These are phyloP conservation scores for Ciborinia camelliae DNA, from an alignment of 2,329 filamentous ascomycete species.

Conservation along the genomic window DNA sequence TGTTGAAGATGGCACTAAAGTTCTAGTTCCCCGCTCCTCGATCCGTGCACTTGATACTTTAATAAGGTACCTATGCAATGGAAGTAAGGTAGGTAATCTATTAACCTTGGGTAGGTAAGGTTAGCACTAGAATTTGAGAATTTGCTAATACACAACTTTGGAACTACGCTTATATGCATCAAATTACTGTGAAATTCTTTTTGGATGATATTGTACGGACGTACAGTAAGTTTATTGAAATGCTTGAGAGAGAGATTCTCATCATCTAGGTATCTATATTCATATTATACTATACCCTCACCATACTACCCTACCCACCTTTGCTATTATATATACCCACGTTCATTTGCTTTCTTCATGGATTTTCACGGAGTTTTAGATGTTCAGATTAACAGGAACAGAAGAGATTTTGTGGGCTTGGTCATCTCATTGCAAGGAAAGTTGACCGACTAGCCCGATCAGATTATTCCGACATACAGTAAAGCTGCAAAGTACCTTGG, in stretches of 20 bases:
- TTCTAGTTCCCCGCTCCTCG: conserved; percentile 13
- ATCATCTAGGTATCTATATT: neutral
- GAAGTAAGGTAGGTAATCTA: too few species aligned
- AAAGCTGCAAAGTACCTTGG: neutral
- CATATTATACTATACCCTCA: neutral
- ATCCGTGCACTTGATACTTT: conserved; percentile 14
- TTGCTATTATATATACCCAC: neutral
- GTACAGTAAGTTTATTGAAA: too few species aligned
- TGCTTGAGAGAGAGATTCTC: neutral
- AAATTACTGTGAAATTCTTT: too few species aligned
- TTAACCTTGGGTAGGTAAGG: too few species aligned
- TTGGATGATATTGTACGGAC: neutral
- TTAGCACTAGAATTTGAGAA: too few species aligned
- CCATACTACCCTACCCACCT: neutral
- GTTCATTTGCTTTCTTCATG: neutral
- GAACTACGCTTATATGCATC: too few species aligned
- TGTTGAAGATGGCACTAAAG: conserved; percentile 1
- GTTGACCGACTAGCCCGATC: conserved; percentile 12
- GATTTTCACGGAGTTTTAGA: neutral
- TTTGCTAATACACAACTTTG: too few species aligned
- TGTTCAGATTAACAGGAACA: neutral
- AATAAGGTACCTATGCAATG: too few species aligned
- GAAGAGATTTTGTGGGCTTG: neutral
- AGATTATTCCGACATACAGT: conserved; percentile 3
- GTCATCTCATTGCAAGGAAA: neutral